Base-by-base conservation (phyloP, 163 green algal species). In the Scenedesmus sp. region DNA sequence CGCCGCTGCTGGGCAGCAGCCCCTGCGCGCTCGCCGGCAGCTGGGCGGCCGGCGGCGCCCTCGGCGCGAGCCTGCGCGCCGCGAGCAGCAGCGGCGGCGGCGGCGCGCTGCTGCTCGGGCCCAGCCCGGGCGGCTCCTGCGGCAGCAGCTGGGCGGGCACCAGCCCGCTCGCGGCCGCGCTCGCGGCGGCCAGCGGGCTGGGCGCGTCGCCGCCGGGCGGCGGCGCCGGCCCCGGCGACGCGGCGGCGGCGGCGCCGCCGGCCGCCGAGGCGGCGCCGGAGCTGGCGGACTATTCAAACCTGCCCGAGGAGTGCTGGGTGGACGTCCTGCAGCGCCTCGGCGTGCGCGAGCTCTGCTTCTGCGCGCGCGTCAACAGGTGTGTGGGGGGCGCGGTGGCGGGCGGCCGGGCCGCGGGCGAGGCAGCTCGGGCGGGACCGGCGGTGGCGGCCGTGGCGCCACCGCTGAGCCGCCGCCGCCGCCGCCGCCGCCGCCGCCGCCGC, bases 291-390 rank as follows among this genome's bases (percentile, higher is more conserved):
- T 82, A 70, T 63, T 63, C 53, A 0, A 36, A 71, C 51, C 73
- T 89, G 69, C 85, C 85, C 0, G 83, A 89, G 47, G 75, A 87
- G 60, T 84, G 70, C 58, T 89, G 86, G 86, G 60, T 85, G 60
- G 20, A 60, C 11, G 84, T 90, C 29, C 60, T 90, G 77, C 39
- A 66, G 44, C 75, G 78, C 74, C 71, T 87, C 57, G 75, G 66
- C 2, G 78, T 86, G 56, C 56, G 80, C 22, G 86, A 90, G 20
- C 62, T 90, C 31, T 90, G 86, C 65, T 70, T 73, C 64, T 31
- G 66, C 17, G 71, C 56, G 17, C 57, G 85, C 26, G 60, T 82
- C 48, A 82, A 39, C 73, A 80, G 70, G 62, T 84, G 70, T n/a
- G n/a, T n/a, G n/a, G n/a, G n/a, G n/a, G n/a, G n/a, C n/a, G n/a